phyloP scores from a whole-genome alignment of 257 asterid species.

The Forsythia suspensa region DNA sequence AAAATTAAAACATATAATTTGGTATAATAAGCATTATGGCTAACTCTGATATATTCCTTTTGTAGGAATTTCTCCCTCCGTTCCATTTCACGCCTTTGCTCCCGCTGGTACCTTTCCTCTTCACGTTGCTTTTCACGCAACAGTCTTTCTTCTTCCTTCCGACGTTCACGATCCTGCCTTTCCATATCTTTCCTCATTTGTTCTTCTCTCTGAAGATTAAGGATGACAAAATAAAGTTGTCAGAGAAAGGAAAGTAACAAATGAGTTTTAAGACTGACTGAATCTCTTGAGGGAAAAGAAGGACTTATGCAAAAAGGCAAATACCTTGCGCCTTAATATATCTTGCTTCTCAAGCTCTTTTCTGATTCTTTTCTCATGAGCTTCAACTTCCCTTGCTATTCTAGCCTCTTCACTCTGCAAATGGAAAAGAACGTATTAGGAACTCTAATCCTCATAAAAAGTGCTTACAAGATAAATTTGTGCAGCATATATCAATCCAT shows the following conservation, averaged over 20 bases:
- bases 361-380: conserved; percentile 80
- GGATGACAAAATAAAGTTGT: conserved; percentile 18
- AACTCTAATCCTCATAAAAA: background rate
- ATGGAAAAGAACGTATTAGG: background rate
- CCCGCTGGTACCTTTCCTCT: conserved; percentile 73
- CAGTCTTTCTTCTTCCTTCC: conserved; percentile 82
- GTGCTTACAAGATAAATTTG: background rate
- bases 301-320: conserved; percentile 3
- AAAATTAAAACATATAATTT: conserved; percentile 5
- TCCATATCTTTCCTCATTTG: conserved; percentile 89
- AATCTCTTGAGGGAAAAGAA: conserved; percentile 5
- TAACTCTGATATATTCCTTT: conserved; percentile 71
- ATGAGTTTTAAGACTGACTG: background rate
- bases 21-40: conserved; percentile 17
- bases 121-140: conserved; percentile 89
- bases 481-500: background rate
- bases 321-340: conserved; percentile 67
- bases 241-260: background rate
- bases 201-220: conserved; percentile 67
- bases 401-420: conserved; percentile 77
- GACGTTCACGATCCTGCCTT: conserved; percentile 82
- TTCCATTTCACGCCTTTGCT: conserved; percentile 91
- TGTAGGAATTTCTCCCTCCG: conserved; percentile 76
- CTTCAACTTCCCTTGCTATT: conserved; percentile 81
- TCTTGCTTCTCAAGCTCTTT: conserved; percentile 93